Evolutionary conservation across 164 flowering plant genomes (phyloP), one percentile per base, ranked within the genome.

Genomic region (Houttuynia cordata): DNA sequence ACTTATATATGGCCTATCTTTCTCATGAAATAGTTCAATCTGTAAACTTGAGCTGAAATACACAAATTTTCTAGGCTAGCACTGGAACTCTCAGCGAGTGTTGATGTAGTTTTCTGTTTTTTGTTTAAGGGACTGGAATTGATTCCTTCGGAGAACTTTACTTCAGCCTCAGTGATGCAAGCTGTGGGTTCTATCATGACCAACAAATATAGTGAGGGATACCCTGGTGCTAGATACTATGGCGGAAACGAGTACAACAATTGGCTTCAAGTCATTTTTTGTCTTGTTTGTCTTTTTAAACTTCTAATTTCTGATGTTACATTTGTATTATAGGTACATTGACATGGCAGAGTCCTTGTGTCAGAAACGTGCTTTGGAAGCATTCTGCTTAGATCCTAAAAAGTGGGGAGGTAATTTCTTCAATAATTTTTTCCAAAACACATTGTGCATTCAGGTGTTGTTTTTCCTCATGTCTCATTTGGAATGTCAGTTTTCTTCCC

Each of bases 181-280:
- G 99, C 99, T 34, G 96, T 88, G 67, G 99, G 99, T 13, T 94
- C 99, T 20, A 75, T 94, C 67, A 94, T 94, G 99, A 91, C 97
- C 57, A 94, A 94, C 77, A 94, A 94, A 69, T 91, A 94, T 75
- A 94, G 97, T 76, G 99, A 94, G 80, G 99, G 99, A 51, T 94
- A 94, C 73, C 99, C 99, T 19, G 97, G 99, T 66, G 99, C 99
- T 49, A 79, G 99, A 87, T 94, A 94, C 76, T 94, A 94, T 71
- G 99, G 99, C 68, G 99, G 99, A 75, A 91, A 94, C 54, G 99
- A 94, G 99, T 94, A 83, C 56, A 93, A 39, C 8, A 47, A 5
- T 53, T 24, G 7, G 21, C 22, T 25, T 59, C n/a, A 12, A 1
- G n/a, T 17, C 15, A 52, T 19, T 14, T 1, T 1, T 10, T 10